Evolutionary conservation across 495 filamentous ascomycete genomes (phyloP).

Genomic region (Xeromyces bisporus): DNA sequence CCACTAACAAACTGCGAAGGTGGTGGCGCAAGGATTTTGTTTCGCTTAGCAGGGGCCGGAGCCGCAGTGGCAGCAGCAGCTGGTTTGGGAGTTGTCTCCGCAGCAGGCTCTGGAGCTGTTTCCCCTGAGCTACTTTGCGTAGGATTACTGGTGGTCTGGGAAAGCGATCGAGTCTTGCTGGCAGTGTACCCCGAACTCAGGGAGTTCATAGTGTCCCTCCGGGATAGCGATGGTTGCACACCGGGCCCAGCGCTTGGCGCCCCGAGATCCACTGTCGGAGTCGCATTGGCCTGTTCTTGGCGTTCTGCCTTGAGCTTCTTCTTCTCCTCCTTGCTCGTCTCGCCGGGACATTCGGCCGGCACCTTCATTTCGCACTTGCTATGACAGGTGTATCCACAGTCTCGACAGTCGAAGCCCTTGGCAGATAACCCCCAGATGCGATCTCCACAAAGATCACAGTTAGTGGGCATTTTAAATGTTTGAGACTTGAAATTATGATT

Average conservation of each 20-base stretch:
- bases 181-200: constrained; percentile 77
- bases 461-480: constrained; percentile 97
- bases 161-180: constrained; percentile 58
- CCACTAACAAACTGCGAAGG: constrained; percentile 60
- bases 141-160: constrained; percentile 31
- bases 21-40: constrained; percentile 71
- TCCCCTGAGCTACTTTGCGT: constrained; percentile 20
- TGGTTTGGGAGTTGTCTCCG: constrained; percentile 25
- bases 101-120: constrained; percentile 12
- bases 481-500: constrained; percentile 94
- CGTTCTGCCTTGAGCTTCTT: constrained; percentile 76
- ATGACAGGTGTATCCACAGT: constrained; percentile 96
- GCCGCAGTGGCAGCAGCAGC: no score
- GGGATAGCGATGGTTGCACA: constrained; percentile 41
- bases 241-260: constrained; percentile 21
- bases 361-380: constrained; percentile 99
- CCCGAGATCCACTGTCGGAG: constrained; percentile 22
- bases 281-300: constrained; percentile 57
- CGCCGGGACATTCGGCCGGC: constrained; percentile 84
- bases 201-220: constrained; percentile 86
- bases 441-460: constrained; percentile 91
- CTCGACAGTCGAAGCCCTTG: constrained; percentile 86
- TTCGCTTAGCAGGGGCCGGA: constrained; percentile 32
- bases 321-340: constrained; percentile 81
- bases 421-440: constrained; percentile 92